phyloP scores from a whole-genome alignment of 345 rosid species.

The Cardamine chenopodiifolia region DNA sequence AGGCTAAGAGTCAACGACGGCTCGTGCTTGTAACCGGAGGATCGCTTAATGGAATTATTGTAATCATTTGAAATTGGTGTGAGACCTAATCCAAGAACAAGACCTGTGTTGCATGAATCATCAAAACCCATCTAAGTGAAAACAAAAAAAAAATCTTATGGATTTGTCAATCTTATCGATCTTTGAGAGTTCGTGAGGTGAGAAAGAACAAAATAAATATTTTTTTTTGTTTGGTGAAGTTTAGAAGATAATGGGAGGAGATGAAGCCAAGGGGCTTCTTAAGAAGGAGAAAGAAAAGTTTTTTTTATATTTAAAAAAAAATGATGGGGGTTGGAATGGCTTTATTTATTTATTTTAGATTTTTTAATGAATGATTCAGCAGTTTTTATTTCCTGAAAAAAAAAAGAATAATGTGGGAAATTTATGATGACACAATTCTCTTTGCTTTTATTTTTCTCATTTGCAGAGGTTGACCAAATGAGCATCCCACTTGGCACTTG shows the following conservation, averaged over 20 bases:
- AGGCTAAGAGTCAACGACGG: slow-evolving; percentile 61
- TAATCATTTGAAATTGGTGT: slow-evolving; percentile 35
- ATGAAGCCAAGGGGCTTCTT: slow-evolving; percentile 48
- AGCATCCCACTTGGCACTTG: slow-evolving; percentile 52
- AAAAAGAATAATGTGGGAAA: slow-evolving; percentile 54
- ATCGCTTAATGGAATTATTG: slow-evolving; percentile 33
- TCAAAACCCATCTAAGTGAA: slow-evolving; percentile 53
- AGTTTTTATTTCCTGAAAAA: slow-evolving; percentile 12
- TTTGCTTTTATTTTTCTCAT: slow-evolving; percentile 39
- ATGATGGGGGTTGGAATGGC: slow-evolving; percentile 61
- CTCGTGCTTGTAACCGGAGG: slow-evolving; percentile 39
- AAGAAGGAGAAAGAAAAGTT: slow-evolving; percentile 46
- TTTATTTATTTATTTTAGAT: slow-evolving; percentile 38
- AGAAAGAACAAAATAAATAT: background rate
- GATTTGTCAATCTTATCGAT: background rate
- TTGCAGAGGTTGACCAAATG: slow-evolving; percentile 83
- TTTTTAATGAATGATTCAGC: background rate
- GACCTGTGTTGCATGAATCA: slow-evolving; percentile 60
- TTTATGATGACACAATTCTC: slow-evolving; percentile 34
- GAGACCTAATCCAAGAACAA: slow-evolving; percentile 68
- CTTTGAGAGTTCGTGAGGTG: background rate
- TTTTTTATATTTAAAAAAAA: background rate
- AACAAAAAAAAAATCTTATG: background rate
- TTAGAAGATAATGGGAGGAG: slow-evolving; percentile 44
- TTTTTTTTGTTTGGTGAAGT: slow-evolving; percentile 11